phyloP scores from a whole-genome alignment of 805 yeast genomes.

The Metschnikowia dekortorum region DNA sequence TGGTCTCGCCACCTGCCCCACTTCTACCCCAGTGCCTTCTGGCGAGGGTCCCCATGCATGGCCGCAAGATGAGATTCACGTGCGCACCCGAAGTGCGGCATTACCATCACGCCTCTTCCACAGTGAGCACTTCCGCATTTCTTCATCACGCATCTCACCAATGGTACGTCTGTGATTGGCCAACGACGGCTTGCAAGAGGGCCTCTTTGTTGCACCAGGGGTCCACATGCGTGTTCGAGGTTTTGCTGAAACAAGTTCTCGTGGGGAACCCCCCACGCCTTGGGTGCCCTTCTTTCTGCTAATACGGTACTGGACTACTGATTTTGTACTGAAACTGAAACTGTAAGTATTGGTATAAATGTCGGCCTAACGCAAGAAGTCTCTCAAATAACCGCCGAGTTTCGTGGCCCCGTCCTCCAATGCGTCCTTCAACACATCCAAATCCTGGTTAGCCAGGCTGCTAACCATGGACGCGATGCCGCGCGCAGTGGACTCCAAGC shows the following conservation, averaged over 20 bases:
- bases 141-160: no score
- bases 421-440: slow-evolving; percentile 84
- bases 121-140: no score
- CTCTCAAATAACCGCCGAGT: slow-evolving; percentile 80
- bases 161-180: not conserved
- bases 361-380: slow-evolving; percentile 54
- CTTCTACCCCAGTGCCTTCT: not conserved
- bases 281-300: no score
- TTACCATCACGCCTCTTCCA: no score
- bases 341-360: not conserved
- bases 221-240: not conserved
- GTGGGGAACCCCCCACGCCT: no score
- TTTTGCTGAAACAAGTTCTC: no score
- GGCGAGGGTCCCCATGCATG: no score
- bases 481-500: slow-evolving; percentile 55
- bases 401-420: slow-evolving; percentile 92
- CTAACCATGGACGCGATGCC: slow-evolving; percentile 66
- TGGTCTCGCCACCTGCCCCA: not conserved
- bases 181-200: not conserved
- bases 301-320: no score
- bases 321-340: not conserved
- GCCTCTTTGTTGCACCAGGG: not conserved
- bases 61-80: not conserved
- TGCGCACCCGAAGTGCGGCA: not conserved
- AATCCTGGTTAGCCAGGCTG: slow-evolving; percentile 80